Evolutionary conservation across 176 grass and related monocot species (phyloP), one percentile per base, ranked within the genome.

Genomic region (Pontederia paniculata): DNA sequence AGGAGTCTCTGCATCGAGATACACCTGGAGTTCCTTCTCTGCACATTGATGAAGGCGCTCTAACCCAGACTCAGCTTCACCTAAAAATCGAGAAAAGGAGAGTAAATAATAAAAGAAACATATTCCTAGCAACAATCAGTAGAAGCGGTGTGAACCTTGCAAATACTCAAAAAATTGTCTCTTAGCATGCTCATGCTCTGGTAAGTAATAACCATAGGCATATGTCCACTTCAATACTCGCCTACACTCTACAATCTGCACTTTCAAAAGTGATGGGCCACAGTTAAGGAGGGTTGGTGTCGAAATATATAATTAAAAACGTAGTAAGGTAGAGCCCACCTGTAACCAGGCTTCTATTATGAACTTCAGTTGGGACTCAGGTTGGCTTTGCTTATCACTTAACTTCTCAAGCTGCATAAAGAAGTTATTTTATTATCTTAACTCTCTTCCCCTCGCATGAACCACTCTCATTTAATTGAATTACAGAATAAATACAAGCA

Each of bases 141-240:
- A 67, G 1, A 18, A 66, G 42, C 73, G 68, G 65, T 73, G 60
- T 73, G 54, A 62, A 98, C 93, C 93, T 91, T 98, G 93, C 18
- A 98, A 70, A 77, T 98, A 98, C 70, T 98, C 93, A 67, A 98
- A 98, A 44, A 98, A 98, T 18, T 88, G 86, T 62, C 87, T 91
- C 62, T 91, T 98, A 50, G 87, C 93, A 73, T 80, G 80, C 73
- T 98, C 93, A 60, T 84, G 66, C 58, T 98, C 93, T 61, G 87
- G 93, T 48, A 98, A 81, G 75, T 91, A 98, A 78, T 69, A 98
- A 52, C 93, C 93, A 70, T 91, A 98, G 7, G 93, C 77, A 70
- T 98, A 98, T 54, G 93, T 98, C 93, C 93, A 98, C 58, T 98
- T 98, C 80, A 98, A 77, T 63, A 98, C 93, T 64, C 93, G 85